A percentile compares a stretch with the other conserved stretches of the same genome.
Evolutionary conservation across 208 protist genomes (phyloP).

Genomic region (Strigomonas culicis): DNA sequence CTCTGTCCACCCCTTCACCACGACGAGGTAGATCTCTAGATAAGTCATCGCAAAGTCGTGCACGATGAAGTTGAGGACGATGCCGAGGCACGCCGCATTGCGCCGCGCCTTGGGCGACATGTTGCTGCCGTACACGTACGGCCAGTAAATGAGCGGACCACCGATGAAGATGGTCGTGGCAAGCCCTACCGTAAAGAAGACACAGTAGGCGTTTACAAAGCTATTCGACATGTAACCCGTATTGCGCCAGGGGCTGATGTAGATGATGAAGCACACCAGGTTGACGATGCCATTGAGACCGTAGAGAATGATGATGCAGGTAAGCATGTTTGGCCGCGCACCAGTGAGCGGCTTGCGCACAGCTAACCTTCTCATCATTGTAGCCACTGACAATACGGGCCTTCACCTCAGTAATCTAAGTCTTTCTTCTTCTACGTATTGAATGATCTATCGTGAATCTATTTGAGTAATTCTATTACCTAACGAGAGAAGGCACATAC

Average conservation of each 20-base stretch:
- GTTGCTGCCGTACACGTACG: slow-evolving; percentile 58
- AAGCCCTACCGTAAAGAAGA: slow-evolving; percentile 47
- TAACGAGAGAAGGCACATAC: background rate
- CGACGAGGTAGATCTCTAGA: slow-evolving; percentile 75
- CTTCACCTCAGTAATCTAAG: background rate
- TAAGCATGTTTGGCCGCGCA: slow-evolving; percentile 35
- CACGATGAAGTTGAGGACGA: slow-evolving; percentile 56
- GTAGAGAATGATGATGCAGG: slow-evolving; percentile 63
- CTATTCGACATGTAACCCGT: slow-evolving; percentile 14
- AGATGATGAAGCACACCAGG: slow-evolving; percentile 56
- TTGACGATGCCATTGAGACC: slow-evolving; percentile 48
- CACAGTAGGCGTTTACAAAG: slow-evolving; percentile 47
- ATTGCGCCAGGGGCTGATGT: slow-evolving; percentile 17
- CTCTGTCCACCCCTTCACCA: slow-evolving; percentile 42
- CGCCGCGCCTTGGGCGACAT: slow-evolving; percentile 61
- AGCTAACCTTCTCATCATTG: background rate
- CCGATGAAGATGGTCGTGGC: slow-evolving; percentile 37
- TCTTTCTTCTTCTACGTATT: background rate
- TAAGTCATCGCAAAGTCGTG: slow-evolving; percentile 72
- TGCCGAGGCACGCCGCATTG: slow-evolving; percentile 37
- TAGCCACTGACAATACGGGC: background rate
- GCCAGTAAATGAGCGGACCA: slow-evolving; percentile 69
- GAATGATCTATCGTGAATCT: no score
- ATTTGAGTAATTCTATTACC: background rate
- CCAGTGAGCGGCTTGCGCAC: slow-evolving; percentile 7